Evolutionary conservation across 352 stramenopile species (phyloP).

Genomic region (Globisporangium cederbergense): DNA sequence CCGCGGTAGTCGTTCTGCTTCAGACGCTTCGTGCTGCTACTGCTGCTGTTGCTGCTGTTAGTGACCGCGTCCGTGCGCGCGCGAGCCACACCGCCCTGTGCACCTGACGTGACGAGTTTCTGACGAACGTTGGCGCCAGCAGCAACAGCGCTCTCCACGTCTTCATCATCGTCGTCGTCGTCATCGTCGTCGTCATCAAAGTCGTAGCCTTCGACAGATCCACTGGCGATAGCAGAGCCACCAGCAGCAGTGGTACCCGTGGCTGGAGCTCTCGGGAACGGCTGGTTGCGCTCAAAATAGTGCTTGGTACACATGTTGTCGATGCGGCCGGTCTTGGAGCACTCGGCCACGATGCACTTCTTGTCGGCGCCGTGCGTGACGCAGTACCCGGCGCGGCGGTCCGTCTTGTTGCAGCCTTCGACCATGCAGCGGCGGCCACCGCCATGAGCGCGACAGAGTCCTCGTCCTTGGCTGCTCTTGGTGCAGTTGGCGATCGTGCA

Average conservation of each 20-base stretch:
- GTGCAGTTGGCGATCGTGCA: constrained; percentile 79
- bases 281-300: constrained; percentile 78
- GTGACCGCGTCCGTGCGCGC: neutral
- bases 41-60: neutral
- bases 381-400: constrained; percentile 71
- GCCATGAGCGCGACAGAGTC: constrained; percentile 79
- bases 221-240: neutral
- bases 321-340: constrained; percentile 80
- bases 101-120: neutral
- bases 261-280: constrained; percentile 8
- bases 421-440: constrained; percentile 80
- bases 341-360: constrained; percentile 77
- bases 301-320: constrained; percentile 83
- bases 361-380: constrained; percentile 82
- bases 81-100: neutral
- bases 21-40: constrained; percentile 6
- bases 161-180: constrained; percentile 5
- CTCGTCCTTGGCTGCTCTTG: constrained; percentile 84
- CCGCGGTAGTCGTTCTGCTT: constrained; percentile 12
- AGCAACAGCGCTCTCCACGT: neutral
- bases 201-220: constrained; percentile 5
- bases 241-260: neutral
- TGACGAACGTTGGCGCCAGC: constrained; percentile 1
- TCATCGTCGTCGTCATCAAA: constrained; percentile 5
- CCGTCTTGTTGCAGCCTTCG: constrained; percentile 83